Evolutionary conservation across 495 filamentous ascomycete genomes (phyloP).

Genomic region (Aspergillus incahuasiensis): DNA sequence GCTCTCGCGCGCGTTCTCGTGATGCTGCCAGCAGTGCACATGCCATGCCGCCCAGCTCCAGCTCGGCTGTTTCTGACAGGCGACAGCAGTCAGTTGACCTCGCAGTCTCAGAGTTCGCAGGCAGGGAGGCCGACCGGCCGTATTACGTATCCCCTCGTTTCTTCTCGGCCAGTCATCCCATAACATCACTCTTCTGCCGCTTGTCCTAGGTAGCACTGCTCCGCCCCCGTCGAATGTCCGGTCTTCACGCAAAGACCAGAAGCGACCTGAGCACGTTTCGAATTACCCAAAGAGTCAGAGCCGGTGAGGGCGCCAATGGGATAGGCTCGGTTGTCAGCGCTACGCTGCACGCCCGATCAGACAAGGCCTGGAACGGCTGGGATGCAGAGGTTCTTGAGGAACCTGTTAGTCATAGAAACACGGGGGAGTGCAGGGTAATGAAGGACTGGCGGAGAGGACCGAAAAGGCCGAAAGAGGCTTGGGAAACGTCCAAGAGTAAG

Average conservation of each 20-base stretch:
- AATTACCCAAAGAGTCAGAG: conserved; percentile 4
- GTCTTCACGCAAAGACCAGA: neutral
- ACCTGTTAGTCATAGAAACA: conserved; percentile 15
- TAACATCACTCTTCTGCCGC: neutral
- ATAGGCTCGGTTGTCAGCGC: neutral
- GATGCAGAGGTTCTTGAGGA: neutral
- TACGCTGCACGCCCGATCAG: neutral
- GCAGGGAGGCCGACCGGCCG: too few relatives aligned
- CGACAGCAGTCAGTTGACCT: neutral
- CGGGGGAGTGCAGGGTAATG: neutral
- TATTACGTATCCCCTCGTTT: neutral
- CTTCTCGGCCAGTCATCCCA: neutral
- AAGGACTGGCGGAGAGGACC: conserved; percentile 1
- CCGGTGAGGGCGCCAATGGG: neutral
- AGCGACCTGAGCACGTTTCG: conserved; percentile 3
- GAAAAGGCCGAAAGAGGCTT: conserved; percentile 1
- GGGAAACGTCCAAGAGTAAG: neutral
- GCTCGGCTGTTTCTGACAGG: neutral
- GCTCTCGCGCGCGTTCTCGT: neutral
- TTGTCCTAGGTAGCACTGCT: neutral
- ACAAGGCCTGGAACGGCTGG: neutral
- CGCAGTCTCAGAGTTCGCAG: too few relatives aligned
- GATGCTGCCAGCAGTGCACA: neutral
- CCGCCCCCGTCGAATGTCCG: neutral
- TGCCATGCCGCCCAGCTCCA: neutral